Conservation (phyloP, 192 early-diverging fungal species). For the Backusella australiensis region DNA sequence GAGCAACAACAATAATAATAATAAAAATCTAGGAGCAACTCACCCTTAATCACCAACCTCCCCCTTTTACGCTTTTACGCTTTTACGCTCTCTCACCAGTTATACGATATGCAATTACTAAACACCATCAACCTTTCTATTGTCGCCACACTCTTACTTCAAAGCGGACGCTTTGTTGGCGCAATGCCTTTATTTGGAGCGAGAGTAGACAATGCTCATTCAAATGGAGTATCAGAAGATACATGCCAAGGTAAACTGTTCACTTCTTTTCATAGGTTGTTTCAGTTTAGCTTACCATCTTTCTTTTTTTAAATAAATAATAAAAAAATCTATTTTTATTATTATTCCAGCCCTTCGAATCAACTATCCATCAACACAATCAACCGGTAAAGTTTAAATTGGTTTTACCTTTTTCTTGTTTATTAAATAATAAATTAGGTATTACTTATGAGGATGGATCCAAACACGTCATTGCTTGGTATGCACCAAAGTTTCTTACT, state of each 20-base stretch:
- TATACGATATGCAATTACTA: conserved; percentile 14
- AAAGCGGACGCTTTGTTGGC: neutral
- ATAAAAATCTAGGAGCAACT: neutral
- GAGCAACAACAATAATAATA: neutral
- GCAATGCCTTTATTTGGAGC: conserved; percentile 10
- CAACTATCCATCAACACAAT: neutral
- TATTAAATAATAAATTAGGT: neutral
- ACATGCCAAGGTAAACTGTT: neutral
- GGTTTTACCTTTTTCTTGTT: neutral
- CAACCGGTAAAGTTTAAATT: conserved; percentile 11
- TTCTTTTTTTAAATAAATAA: neutral
- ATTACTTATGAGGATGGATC: neutral
- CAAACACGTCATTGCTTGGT: conserved; percentile 7
- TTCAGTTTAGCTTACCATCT: neutral
- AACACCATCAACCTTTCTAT: neutral
- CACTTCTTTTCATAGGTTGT: neutral
- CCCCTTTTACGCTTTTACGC: neutral
- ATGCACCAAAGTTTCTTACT: neutral
- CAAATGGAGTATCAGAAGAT: neutral
- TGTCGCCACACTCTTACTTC: conserved; percentile 7
- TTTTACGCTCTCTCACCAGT: neutral
- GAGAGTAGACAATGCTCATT: neutral
- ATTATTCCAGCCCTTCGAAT: neutral
- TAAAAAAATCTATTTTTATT: neutral
- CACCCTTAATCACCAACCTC: neutral